phyloP scores from a whole-genome alignment of 257 asterid species.

The Prunella vulgaris region DNA sequence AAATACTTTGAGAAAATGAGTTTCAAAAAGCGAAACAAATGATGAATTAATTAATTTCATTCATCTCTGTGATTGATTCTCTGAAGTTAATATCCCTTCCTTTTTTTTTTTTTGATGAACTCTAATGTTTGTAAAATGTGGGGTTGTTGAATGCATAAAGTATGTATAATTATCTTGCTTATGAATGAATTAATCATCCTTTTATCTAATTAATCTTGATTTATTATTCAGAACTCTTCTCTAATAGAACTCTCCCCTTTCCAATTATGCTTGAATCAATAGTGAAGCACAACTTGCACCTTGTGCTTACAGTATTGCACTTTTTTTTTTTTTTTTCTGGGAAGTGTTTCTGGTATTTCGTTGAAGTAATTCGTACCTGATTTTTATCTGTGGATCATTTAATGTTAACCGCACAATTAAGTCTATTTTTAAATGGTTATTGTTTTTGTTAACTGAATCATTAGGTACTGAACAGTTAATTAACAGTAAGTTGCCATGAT shows the following conservation, averaged over 20 bases:
- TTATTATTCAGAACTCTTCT: neutral
- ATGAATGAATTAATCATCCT: neutral
- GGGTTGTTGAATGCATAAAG: slow-evolving; percentile 3
- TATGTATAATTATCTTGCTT: slow-evolving; percentile 19
- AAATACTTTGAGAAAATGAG: slow-evolving; percentile 86
- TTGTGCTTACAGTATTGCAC: neutral
- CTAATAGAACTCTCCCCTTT: neutral
- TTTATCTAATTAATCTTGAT: neutral
- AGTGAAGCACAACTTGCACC: neutral
- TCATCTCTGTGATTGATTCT: slow-evolving; percentile 9
- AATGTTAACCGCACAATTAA: too few relatives aligned
- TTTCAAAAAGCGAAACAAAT: slow-evolving; percentile 46
- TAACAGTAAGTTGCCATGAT: too few relatives aligned
- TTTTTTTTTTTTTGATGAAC: too few relatives aligned
- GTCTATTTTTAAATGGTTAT: too few relatives aligned
- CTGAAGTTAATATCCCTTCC: neutral
- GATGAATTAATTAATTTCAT: slow-evolving; percentile 3
- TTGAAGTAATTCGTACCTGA: too few relatives aligned
- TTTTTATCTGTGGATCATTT: too few relatives aligned
- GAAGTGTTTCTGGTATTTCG: neutral
- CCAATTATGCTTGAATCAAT: neutral
- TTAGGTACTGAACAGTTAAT: too few relatives aligned
- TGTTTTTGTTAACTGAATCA: too few relatives aligned
- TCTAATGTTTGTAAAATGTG: slow-evolving; percentile 22
- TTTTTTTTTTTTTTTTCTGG: neutral